Evolutionary conservation across 208 protist species (phyloP).

Genomic region (Phytomonas francai): DNA sequence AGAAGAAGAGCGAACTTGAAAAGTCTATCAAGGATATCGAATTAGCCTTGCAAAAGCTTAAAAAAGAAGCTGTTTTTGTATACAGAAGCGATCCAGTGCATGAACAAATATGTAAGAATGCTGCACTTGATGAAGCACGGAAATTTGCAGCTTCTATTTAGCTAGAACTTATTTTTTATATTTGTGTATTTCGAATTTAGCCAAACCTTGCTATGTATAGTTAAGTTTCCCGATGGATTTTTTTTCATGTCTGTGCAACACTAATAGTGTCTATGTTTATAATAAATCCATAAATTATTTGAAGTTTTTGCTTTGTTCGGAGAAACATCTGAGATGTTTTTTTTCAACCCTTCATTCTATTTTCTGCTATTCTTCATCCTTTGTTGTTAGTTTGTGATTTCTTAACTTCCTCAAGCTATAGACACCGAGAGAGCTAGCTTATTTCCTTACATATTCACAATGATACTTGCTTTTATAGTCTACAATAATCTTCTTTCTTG

Average conservation of each 20-base stretch:
- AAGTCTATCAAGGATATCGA: conserved; percentile 71
- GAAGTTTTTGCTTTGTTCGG: conserved; percentile 16
- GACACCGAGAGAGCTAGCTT: not conserved
- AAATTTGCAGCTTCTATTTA: conserved; percentile 20
- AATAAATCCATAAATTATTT: not conserved
- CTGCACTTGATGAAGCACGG: conserved; percentile 65
- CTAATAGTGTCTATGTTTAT: conserved; percentile 7
- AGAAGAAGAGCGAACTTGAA: conserved; percentile 63
- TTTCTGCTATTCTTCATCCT: conserved; percentile 7
- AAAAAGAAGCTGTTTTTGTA: conserved; percentile 81
- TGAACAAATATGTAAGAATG: conserved; percentile 65
- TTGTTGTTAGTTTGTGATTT: conserved; percentile 13
- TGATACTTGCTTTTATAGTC: not conserved
- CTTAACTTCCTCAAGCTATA: not conserved
- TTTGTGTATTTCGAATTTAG: not conserved
- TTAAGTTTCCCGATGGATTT: conserved; percentile 1
- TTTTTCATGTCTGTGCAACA: conserved; percentile 9
- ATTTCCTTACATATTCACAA: not conserved
- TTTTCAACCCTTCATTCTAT: conserved; percentile 9
- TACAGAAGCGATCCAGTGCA: conserved; percentile 82
- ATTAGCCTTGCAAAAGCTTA: conserved; percentile 60
- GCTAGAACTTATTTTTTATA: conserved; percentile 3
- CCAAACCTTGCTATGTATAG: not conserved
- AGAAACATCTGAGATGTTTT: conserved; percentile 8
- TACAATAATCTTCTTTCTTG: not conserved